Evolutionary conservation across 257 asterid genomes (phyloP), one percentile per base, ranked within the genome.

Genomic region (Rehmannia glutinosa): DNA sequence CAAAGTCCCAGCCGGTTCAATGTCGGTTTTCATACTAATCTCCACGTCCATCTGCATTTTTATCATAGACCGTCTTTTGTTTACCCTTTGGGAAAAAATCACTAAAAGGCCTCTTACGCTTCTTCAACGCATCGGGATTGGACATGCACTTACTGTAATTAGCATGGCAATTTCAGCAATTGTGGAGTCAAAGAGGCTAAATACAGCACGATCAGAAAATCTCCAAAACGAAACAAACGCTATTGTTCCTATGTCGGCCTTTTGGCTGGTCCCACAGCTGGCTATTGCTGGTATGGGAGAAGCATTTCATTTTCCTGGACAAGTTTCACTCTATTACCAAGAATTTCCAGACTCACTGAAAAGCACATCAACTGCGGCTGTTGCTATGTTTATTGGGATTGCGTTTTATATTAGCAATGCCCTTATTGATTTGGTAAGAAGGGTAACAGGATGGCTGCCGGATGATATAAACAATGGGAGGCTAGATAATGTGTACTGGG

Each of bases 401-500:
- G 86, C 86, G 1, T 81, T 78, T 58, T 81, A 81, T 61, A 41
- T 62, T 4, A 81, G 86, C 72, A 81, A 81, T 4, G 80, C 64
- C 0, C 7, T 81, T 2, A 78, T 81, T 39, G 86, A 76, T 75
- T 50, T 82, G 9, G 70, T 86, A 9, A 71, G 69, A 3, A 72
- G 62, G 46, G 41, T 70, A 0, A 79, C 94, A 1, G 74, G 72
- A 6, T 81, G 97, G 97, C 72, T 90, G 71, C 97, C 86, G 1
- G 90, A 90, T 17, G 54, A 90, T 36, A 82, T 90, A 9, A 77
- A 87, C 20, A 7, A 81, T 2, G 97, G 97, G 69, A 82, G 90
- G 78, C 54, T 90, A 6, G 93, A 90, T 56, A 75, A 83, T 36
- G 81, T 90, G 55, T 90, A 76, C 20, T 90, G 97, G 97, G 16